Conservation (phyloP, 1,284 basidiomycete genomes). For the Ustilago crameri region DNA sequence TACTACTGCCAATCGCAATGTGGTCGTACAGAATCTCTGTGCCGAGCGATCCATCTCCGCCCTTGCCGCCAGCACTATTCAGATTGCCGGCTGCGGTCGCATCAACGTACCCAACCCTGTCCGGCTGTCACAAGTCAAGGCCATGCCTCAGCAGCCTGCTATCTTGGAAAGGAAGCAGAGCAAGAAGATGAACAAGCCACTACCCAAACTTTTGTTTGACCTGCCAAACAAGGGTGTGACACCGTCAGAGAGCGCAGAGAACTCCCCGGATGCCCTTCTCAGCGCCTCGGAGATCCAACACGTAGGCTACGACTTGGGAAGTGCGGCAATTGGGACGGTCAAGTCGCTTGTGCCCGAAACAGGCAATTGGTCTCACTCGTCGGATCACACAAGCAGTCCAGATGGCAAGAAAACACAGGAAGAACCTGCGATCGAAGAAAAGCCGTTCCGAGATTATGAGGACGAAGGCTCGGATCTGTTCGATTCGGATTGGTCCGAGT, state of each 20-base stretch:
- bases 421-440: conserved; percentile 1
- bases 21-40: conserved; percentile 39
- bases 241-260: conserved; percentile 5
- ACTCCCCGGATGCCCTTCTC: conserved; percentile 15
- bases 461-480: conserved; percentile 42
- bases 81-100: conserved; percentile 27
- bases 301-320: conserved; percentile 25
- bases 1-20: conserved; percentile 40
- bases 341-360: conserved; percentile 41
- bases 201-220: neutral
- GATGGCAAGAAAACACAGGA: neutral
- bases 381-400: conserved; percentile 1
- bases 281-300: conserved; percentile 22
- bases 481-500: conserved; percentile 27
- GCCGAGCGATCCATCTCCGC: conserved; percentile 28
- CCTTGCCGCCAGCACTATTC: conserved; percentile 34
- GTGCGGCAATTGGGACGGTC: conserved; percentile 21
- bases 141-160: neutral
- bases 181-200: neutral
- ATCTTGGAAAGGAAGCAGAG: conserved; percentile 6
- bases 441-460: conserved; percentile 42
- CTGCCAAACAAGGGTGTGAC: neutral
- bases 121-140: neutral
- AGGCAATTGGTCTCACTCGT: conserved; percentile 36
- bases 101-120: conserved; percentile 26